Evolutionary conservation across 2,329 filamentous ascomycete genomes (phyloP), one percentile per base, ranked within the genome.

Genomic region (Trichoderma hamatum): DNA sequence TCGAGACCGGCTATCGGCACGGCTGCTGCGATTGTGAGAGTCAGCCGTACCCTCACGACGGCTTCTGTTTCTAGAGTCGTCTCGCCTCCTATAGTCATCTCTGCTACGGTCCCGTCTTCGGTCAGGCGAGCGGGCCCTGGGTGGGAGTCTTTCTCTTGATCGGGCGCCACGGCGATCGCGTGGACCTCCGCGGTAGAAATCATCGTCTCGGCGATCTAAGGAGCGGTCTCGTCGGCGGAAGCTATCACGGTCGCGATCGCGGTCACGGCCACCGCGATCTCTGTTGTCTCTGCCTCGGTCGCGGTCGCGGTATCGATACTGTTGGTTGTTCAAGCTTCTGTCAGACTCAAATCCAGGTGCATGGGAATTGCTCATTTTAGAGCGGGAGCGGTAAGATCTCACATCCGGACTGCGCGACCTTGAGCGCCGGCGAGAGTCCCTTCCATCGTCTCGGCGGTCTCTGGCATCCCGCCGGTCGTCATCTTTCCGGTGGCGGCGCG

Each of bases 41-140:
- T 93, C 91, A 85, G 88, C 85, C 80, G 91, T 91, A 80, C 86
- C 88, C 79, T 91, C 91, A 79, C 87, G 88, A 77, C 87, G 88
- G 74, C 84, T 85, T 78, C 85, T 86, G 76, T 81, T 83, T 78
- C 86, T 86, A 76, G 89, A 92, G 76, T 90, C 90, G 80, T 93
- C 92, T 85, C 90, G 89, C 82, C 89, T 90, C 75, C 89, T 89
- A 75, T 88, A 83, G 74, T 92, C 68, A 36, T 93, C 92, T 74
- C 90, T 88, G 79, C 90, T 85, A 73, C 84, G 82, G 56, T 87
- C 85, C 60, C 89, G 87, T 78, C 89, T 84, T 73, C 84, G 82
- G 60, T 86, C 85, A 39, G 85, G 82, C 36, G 88, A 89, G 71
- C 87, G 83, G 65, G 90, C 85, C 74, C 86, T 85, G 56, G 88